phyloP scores from a whole-genome alignment of 2,329 filamentous ascomycete genomes.

The Clarireedia homoeocarpa region DNA sequence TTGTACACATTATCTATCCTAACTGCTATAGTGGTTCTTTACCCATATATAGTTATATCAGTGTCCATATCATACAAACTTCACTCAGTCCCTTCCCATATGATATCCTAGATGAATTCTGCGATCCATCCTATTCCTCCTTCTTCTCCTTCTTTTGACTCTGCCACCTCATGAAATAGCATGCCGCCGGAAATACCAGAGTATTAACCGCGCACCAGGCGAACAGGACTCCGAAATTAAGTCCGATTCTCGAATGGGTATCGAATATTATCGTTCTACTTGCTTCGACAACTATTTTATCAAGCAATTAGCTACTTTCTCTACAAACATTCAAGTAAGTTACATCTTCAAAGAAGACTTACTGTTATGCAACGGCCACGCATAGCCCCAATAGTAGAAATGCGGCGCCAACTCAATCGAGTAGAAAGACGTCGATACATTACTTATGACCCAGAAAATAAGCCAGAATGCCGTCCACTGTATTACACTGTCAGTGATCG shows the following conservation, averaged over 20 bases:
- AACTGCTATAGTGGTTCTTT: no score
- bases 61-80: no score
- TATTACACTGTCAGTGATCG: background rate
- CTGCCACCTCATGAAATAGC: constrained; percentile 37
- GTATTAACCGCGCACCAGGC: constrained; percentile 48
- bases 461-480: constrained; percentile 2
- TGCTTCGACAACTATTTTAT: constrained; percentile 42
- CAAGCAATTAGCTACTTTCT: background rate
- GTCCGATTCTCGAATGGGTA: constrained; percentile 46
- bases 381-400: constrained; percentile 56
- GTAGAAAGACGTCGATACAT: constrained; percentile 55
- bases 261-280: constrained; percentile 54
- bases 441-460: constrained; percentile 39
- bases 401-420: constrained; percentile 46
- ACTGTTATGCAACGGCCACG: constrained; percentile 55
- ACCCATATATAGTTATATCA: no score
- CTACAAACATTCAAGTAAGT: no score
- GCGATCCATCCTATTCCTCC: background rate
- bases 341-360: constrained; percentile 18
- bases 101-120: no score
- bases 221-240: constrained; percentile 54
- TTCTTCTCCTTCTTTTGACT: constrained; percentile 21
- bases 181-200: constrained; percentile 43
- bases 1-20: no score
- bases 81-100: no score